Conservation (phyloP, 805 yeast species). For the Cyberlindnera bimundalis region DNA sequence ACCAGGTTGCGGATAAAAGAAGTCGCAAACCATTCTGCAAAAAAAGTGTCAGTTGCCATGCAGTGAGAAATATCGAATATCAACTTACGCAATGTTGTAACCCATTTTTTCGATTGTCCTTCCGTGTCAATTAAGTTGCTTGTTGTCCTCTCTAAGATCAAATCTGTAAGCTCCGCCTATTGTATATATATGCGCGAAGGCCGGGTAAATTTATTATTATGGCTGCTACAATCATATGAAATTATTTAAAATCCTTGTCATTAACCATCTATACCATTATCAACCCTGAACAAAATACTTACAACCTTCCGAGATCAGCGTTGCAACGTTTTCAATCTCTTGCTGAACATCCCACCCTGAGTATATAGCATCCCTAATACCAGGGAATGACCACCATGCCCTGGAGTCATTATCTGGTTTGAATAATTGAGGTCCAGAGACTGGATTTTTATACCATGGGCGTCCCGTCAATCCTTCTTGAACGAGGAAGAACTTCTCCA, state of each 20-base stretch:
- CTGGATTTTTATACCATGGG: conserved; percentile 60
- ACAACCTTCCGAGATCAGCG: conserved; percentile 17
- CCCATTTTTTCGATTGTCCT: no score
- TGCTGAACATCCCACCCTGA: conserved; percentile 53
- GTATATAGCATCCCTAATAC: conserved; percentile 63
- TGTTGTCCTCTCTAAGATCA: no score
- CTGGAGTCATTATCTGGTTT: conserved; percentile 46
- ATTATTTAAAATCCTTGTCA: no score
- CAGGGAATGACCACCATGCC: conserved; percentile 70
- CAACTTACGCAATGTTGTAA: conserved; percentile 29
- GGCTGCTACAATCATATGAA: no score
- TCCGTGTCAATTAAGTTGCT: no score
- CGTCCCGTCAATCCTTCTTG: conserved; percentile 41
- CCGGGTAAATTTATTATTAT: no score
- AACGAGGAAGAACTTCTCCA: conserved; percentile 52
- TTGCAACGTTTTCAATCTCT: conserved; percentile 44
- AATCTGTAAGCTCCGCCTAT: no score
- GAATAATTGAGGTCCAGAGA: conserved; percentile 66
- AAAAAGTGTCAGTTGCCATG: not conserved
- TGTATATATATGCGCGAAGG: not conserved
- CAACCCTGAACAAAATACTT: conserved; percentile 15
- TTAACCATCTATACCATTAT: no score
- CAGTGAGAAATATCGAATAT: not conserved
- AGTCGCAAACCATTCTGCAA: conserved; percentile 82
- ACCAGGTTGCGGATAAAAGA: conserved; percentile 97